These are phyloP conservation scores for Plasmopara viticola DNA, from an alignment of 352 stramenopile species.

Conservation along the genomic window DNA sequence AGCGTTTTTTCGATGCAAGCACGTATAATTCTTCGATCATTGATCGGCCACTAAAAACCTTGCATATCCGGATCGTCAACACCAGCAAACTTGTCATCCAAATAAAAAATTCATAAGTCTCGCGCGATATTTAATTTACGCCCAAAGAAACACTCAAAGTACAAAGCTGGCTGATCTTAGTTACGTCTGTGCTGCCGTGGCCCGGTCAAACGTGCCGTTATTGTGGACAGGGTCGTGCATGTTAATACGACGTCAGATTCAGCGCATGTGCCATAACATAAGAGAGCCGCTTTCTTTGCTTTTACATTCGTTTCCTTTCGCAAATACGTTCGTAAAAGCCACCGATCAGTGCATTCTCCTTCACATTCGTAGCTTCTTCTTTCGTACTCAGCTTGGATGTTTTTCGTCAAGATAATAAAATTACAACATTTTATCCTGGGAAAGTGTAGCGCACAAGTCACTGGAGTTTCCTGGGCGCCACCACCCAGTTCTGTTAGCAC, in stretches of 20 bases:
- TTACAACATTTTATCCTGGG: conserved; percentile 35
- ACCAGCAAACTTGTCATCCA: conserved; percentile 25
- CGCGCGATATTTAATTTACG: conserved; percentile 41
- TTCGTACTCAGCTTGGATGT: conserved; percentile 25
- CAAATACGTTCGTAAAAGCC: conserved; percentile 28
- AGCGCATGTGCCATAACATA: conserved; percentile 55
- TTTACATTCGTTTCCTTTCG: conserved; percentile 48
- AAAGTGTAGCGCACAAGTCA: conserved; percentile 28
- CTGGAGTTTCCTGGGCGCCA: conserved; percentile 15
- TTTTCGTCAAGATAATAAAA: conserved; percentile 37
- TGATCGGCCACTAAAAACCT: background rate
- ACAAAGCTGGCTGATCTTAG: conserved; percentile 52
- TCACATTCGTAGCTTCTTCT: conserved; percentile 20
- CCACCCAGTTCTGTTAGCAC: conserved; percentile 17
- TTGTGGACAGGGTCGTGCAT: too few relatives aligned
- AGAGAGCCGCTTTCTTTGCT: conserved; percentile 55
- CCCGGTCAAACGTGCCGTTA: too few relatives aligned
- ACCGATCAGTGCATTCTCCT: conserved; percentile 35
- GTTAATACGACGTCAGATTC: too few relatives aligned
- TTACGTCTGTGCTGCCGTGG: conserved; percentile 35
- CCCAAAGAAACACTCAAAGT: conserved; percentile 46
- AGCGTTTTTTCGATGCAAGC: conserved; percentile 31
- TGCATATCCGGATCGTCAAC: conserved; percentile 5
- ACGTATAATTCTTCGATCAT: conserved; percentile 10
- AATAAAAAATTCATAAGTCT: conserved; percentile 41